These are phyloP conservation scores for Blastocystis sp. DNA, from an alignment of 352 stramenopile species.

Conservation along the genomic window DNA sequence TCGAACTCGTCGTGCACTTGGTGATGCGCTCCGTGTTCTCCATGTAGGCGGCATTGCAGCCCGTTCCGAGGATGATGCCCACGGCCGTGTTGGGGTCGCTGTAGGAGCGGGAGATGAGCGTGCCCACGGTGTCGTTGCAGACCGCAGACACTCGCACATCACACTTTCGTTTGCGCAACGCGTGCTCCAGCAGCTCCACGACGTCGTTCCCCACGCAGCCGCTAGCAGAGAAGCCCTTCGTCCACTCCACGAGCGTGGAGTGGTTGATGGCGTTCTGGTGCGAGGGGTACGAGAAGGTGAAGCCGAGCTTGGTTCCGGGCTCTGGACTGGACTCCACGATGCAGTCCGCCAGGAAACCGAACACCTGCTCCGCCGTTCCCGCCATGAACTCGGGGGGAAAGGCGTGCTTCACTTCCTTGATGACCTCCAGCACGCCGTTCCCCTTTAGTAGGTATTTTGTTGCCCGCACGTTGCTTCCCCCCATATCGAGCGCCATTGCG, in stretches of 20 bases:
- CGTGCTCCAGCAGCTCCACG: constrained; percentile 70
- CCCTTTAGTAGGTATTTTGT: constrained; percentile 46
- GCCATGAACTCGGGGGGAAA: constrained; percentile 55
- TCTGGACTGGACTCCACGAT: constrained; percentile 20
- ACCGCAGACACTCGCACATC: constrained; percentile 71
- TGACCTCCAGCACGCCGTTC: constrained; percentile 54
- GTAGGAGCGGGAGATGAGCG: constrained; percentile 72
- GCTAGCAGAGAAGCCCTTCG: constrained; percentile 72
- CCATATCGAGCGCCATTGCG: constrained; percentile 64
- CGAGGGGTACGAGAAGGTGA: constrained; percentile 74
- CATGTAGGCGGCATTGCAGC: constrained; percentile 74
- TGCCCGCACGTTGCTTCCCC: constrained; percentile 57
- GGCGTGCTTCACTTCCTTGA: constrained; percentile 63
- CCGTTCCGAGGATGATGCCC: constrained; percentile 74
- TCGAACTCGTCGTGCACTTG: constrained; percentile 68
- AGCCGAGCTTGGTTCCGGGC: constrained; percentile 70
- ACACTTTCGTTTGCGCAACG: constrained; percentile 66
- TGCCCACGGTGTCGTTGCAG: constrained; percentile 74
- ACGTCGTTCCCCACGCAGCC: constrained; percentile 72
- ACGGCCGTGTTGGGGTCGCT: constrained; percentile 70
- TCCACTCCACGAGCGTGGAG: constrained; percentile 73
- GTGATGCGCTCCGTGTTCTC: constrained; percentile 72
- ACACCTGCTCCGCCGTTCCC: constrained; percentile 66
- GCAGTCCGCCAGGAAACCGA: constrained; percentile 62
- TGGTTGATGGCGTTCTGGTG: constrained; percentile 71